A percentile compares a stretch with the other conserved stretches of the same genome.
These are phyloP conservation scores for Mortierella antarctica DNA, from an alignment of 192 early-diverging fungal species.

Conservation along the genomic window DNA sequence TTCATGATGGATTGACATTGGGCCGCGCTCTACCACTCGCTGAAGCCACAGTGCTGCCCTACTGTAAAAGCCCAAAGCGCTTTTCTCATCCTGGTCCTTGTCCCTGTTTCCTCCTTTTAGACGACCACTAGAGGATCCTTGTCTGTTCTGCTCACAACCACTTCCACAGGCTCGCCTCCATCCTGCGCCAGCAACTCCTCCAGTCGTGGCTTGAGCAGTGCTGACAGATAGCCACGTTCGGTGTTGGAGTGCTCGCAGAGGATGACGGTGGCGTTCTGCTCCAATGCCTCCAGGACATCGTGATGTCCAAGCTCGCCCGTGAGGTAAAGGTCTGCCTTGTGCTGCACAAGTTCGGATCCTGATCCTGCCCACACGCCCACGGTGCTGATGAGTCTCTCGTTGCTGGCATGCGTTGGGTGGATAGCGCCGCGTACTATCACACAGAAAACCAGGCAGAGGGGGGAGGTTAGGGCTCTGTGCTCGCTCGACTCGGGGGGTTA, in stretches of 20 bases:
- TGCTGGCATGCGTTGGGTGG: conserved; percentile 58
- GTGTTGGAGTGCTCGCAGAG: conserved; percentile 95
- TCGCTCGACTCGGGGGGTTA: too few relatives aligned
- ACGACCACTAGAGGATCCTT: conserved; percentile 78
- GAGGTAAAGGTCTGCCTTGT: conserved; percentile 82
- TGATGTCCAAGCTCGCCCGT: conserved; percentile 98
- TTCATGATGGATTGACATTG: too few relatives aligned
- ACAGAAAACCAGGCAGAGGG: neutral
- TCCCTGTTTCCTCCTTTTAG: conserved; percentile 34
- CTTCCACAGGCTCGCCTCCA: conserved; percentile 61
- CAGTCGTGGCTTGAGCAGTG: conserved; percentile 71
- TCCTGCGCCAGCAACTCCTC: conserved; percentile 61
- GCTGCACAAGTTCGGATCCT: conserved; percentile 54
- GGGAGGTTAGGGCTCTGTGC: too few relatives aligned
- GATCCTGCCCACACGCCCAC: conserved; percentile 96
- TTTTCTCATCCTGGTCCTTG: neutral
- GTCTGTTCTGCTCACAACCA: conserved; percentile 79
- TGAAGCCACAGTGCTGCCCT: too few relatives aligned
- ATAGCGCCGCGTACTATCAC: conserved; percentile 77
- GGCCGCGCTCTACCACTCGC: too few relatives aligned
- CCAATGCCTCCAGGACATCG: conserved; percentile 86
- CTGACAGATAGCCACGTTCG: conserved; percentile 85
- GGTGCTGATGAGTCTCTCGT: conserved; percentile 64
- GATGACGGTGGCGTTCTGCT: conserved; percentile 82
- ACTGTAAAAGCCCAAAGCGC: too few relatives aligned